Conservation (phyloP, 495 filamentous ascomycete species). For the Aspergillus nidulans region DNA sequence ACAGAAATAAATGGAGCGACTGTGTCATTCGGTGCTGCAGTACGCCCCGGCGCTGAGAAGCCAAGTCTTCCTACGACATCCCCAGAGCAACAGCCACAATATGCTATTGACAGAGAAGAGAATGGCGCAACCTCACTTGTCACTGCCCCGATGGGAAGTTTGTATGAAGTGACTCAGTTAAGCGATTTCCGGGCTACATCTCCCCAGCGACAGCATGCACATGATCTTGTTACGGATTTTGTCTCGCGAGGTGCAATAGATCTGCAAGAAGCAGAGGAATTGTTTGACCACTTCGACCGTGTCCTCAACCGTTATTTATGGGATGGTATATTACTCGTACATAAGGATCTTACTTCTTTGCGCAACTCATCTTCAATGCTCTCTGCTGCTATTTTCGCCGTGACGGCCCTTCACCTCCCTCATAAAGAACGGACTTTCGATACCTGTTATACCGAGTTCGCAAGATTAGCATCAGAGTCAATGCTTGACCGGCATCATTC, state of each 20-base stretch:
- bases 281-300: conserved; percentile 47
- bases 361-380: conserved; percentile 48
- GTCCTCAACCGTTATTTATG: conserved; percentile 52
- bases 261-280: conserved; percentile 45
- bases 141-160: conserved; percentile 54
- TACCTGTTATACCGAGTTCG: conserved; percentile 50
- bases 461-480: conserved; percentile 45
- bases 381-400: conserved; percentile 46
- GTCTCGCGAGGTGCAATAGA: conserved; percentile 46
- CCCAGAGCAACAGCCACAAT: conserved; percentile 32
- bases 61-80: conserved; percentile 18
- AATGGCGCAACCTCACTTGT: conserved; percentile 41
- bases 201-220: conserved; percentile 29
- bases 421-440: conserved; percentile 44
- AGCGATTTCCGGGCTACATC: conserved; percentile 42
- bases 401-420: conserved; percentile 50
- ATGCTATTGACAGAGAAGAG: conserved; percentile 41
- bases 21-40: conserved; percentile 15
- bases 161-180: conserved; percentile 58
- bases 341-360: conserved; percentile 40
- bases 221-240: conserved; percentile 48
- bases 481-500: conserved; percentile 50
- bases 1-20: conserved; percentile 14
- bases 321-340: conserved; percentile 44
- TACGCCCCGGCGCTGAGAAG: conserved; percentile 10